Conservation (phyloP, 1,284 basidiomycete species). For the Ustilago xerochloae region DNA sequence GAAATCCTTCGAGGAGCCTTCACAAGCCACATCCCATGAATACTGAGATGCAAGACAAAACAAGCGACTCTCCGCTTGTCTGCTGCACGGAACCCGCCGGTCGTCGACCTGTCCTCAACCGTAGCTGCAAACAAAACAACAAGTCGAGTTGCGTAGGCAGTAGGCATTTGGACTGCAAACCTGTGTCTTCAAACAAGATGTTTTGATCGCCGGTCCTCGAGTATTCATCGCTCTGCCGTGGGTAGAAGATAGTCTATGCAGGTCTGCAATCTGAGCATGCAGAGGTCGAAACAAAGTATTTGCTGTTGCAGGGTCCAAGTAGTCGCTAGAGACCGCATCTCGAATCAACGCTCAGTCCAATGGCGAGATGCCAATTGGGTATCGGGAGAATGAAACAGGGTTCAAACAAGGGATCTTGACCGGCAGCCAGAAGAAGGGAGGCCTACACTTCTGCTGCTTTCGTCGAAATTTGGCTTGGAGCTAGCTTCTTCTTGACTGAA, state of each 20-base stretch:
- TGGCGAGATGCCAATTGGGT: too few species aligned
- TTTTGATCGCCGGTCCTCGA: not conserved
- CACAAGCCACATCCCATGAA: not conserved
- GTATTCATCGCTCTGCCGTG: too few species aligned
- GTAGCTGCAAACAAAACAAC: not conserved
- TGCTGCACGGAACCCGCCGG: not conserved
- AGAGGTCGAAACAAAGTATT: not conserved
- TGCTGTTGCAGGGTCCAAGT: not conserved
- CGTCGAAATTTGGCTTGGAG: not conserved
- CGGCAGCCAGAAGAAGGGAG: not conserved
- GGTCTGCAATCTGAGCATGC: too few species aligned
- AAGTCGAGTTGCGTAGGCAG: not conserved
- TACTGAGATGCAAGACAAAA: not conserved
- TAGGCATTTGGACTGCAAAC: too few species aligned
- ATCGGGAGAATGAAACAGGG: not conserved
- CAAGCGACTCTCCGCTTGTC: not conserved
- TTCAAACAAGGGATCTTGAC: slow-evolving; percentile 1
- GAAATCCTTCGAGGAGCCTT: not conserved
- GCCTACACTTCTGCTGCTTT: not conserved
- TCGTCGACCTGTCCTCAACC: not conserved
- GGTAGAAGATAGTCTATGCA: too few species aligned
- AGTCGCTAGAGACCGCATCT: too few species aligned
- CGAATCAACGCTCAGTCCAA: too few species aligned
- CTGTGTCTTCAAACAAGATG: not conserved
- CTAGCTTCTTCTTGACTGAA: too few species aligned